Evolutionary conservation across 148 eudicot genomes (phyloP), one percentile per base, ranked within the genome.

Genomic region (Suaeda aralocaspica): DNA sequence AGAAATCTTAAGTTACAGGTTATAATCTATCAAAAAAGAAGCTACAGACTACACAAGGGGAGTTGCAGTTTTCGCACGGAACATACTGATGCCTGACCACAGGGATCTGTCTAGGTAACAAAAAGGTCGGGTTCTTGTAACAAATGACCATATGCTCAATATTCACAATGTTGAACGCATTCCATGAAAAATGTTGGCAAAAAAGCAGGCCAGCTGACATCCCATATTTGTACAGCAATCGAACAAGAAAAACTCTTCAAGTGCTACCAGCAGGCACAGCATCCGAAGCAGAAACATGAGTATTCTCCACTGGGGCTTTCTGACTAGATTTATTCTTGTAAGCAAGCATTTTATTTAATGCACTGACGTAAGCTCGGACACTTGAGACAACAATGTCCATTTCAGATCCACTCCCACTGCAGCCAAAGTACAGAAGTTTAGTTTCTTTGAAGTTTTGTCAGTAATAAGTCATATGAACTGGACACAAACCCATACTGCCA

Each of bases 361-460:
- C 95, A 79, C 91, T 88, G 36, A 90, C 76, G 68, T 88, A 93
- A 29, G 96, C 98, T 70, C 91, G 87, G 64, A 93, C 94, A 62
- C 98, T 93, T 11, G 98, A 88, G 45, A 93, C 87, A 6, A 93
- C 95, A 18, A 93, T 79, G 74, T 93, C 98, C 88, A 90, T 80
- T 70, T 85, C 91, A 55, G 96, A 87, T 39, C 91, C 96, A 57
- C 95, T 93, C 78, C 92, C 98, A 82, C 98, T 93, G 89, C 41
- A 55, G 19, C 62, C 51, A 69, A 21, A 45, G 22, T 64, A 65
- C 19, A 59, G 16, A 14, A 44, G 21, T 45, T 13, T 46, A 46
- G n/a, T 46, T 46, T 46, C 14, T 13, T 46, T 46, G 13, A 13
- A 0, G 19, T 1, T 46, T 46, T 46, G n/a, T 46, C 1, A 3